Base-by-base conservation (phyloP, 176 grass and related monocot species). In the Lolium rigidum region DNA sequence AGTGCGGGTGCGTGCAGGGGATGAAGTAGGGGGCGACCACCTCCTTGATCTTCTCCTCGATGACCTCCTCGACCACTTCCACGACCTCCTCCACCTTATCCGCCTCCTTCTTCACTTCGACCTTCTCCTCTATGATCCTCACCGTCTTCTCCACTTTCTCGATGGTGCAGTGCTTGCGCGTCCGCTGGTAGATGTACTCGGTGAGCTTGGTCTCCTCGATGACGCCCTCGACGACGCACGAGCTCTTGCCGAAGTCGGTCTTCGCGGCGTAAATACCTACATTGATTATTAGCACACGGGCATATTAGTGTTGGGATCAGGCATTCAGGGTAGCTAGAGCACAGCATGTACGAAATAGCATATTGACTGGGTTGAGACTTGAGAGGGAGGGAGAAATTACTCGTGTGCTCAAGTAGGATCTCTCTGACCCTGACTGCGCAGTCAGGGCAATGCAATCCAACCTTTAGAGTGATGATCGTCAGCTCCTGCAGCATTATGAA, bases 1-100 rank as follows among this genome's bases (percentile, higher is more conserved):
- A 94, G 38, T 79, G 88, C 50, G 87, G 90, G 59, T 96, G 94
- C 16, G 94, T 88, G 82, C 90, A 99, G 52, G 94, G 92, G 46
- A 94, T 91, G 86, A 92, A 94, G 92, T 91, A 93, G 47, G 90
- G 97, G 46, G 89, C 86, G 13, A 91, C 80, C 6, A 94, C 80
- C 15, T 93, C 87, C 70, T 90, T 92, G 15, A 41, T 25, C 79
- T 92, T 94, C 67, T 88, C 77, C 67, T 97, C 77, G 57, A 80
- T 67, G 35, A 16, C 65, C 70, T 94, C 47, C 2, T 10, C 62
- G 24, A 39, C 70, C 77, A 80, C 65, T 71, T 92, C 38, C 1
- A 22, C 62, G 28, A 39, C 69, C 77, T 89, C 56, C 35, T 12
- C 21, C 11, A 18, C 52, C 20, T 82, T 57, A 9, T 68, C 52